These are phyloP conservation scores for Zasmidium citrigriseum DNA, from an alignment of 2,329 filamentous ascomycete genomes.

Conservation along the genomic window DNA sequence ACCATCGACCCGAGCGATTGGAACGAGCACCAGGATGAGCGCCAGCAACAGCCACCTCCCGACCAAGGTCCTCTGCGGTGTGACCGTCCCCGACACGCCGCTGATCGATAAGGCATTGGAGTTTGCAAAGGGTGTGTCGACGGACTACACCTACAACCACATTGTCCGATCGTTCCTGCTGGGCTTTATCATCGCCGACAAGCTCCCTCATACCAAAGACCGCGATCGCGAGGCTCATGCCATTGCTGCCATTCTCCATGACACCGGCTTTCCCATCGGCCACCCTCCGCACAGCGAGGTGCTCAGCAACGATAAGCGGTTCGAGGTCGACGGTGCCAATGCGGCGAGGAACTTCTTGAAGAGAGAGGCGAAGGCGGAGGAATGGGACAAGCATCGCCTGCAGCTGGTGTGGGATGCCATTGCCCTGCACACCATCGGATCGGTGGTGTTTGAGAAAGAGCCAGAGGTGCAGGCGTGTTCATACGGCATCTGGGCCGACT, in stretches of 20 bases:
- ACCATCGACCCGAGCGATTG: constrained; percentile 1
- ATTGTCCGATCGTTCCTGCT: constrained; percentile 41
- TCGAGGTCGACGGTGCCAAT: constrained; percentile 54
- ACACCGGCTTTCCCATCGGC: constrained; percentile 42
- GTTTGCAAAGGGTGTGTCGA: constrained; percentile 33
- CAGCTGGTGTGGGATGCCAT: constrained; percentile 55
- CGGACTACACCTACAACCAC: constrained; percentile 42
- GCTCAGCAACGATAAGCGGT: constrained; percentile 48
- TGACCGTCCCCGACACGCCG: constrained; percentile 39
- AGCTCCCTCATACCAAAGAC: constrained; percentile 30
- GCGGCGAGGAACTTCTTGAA: constrained; percentile 45
- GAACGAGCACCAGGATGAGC: background rate
- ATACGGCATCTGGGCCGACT: constrained; percentile 25
- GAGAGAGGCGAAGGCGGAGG: constrained; percentile 19
- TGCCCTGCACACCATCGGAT: constrained; percentile 45
- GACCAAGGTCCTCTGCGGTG: constrained; percentile 28
- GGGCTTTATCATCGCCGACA: constrained; percentile 38
- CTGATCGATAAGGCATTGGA: constrained; percentile 39
- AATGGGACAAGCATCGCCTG: constrained; percentile 44
- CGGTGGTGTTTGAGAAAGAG: constrained; percentile 47
- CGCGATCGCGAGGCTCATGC: constrained; percentile 25
- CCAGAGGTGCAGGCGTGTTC: constrained; percentile 40
- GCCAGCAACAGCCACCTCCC: constrained; percentile 1
- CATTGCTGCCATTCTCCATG: constrained; percentile 35
- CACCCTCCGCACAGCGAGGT: constrained; percentile 43